Evolutionary conservation across 2,329 filamentous ascomycete species (phyloP).

Genomic region (Talaromyces sp.): DNA sequence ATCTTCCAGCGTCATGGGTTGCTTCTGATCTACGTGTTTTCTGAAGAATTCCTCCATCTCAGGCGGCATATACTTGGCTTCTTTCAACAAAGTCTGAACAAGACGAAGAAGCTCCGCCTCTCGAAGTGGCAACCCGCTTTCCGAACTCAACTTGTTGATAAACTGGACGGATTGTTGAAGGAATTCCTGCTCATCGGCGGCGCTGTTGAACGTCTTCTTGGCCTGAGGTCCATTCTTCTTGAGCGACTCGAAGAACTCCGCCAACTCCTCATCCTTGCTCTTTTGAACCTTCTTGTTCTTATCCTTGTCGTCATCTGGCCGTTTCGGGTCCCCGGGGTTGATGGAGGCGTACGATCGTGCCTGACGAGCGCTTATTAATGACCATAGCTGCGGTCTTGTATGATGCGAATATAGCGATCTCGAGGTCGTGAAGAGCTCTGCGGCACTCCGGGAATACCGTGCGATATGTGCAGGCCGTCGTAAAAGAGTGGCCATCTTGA

Average conservation of each 20-base stretch:
- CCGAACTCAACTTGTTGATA: not conserved
- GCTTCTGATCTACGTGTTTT: constrained; percentile 11
- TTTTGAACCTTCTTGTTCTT: constrained; percentile 16
- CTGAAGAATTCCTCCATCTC: constrained; percentile 17
- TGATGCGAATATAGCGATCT: constrained; percentile 43
- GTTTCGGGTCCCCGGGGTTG: constrained; percentile 44
- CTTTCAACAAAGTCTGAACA: constrained; percentile 1
- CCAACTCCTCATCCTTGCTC: constrained; percentile 10
- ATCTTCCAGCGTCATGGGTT: constrained; percentile 11
- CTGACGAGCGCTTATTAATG: constrained; percentile 33
- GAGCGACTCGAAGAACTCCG: constrained; percentile 6
- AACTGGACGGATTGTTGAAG: constrained; percentile 11
- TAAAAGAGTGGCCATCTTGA: constrained; percentile 62
- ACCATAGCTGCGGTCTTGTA: constrained; percentile 39
- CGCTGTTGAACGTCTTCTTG: constrained; percentile 44
- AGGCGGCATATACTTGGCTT: constrained; percentile 11
- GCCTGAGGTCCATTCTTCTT: constrained; percentile 21
- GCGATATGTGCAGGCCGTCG: constrained; percentile 65
- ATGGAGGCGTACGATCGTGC: constrained; percentile 43
- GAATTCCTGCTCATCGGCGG: constrained; percentile 42
- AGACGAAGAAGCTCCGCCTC: constrained; percentile 1
- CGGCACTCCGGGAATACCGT: constrained; percentile 58
- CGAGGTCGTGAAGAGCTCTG: constrained; percentile 52
- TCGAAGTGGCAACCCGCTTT: constrained; percentile 2
- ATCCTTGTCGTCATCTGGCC: constrained; percentile 35